Evolutionary conservation across 176 grass and related monocot genomes (phyloP).

Genomic region (Avena atlantica): DNA sequence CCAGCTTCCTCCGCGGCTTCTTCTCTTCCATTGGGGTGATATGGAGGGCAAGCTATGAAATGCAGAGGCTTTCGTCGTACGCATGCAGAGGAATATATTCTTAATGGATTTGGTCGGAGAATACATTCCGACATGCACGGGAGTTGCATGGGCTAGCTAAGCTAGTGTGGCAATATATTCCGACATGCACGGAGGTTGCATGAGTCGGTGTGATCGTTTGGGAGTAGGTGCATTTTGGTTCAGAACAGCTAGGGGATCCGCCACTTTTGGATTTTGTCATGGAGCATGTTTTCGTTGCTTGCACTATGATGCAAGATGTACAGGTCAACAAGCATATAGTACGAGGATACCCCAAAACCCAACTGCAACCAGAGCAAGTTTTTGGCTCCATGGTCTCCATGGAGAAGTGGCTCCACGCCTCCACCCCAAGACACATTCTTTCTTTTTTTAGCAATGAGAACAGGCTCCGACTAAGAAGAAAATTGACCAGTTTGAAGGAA

Average conservation of each 20-base stretch:
- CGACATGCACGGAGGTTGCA: slow-evolving; percentile 50
- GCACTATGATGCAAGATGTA: slow-evolving; percentile 24
- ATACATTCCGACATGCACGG: slow-evolving; percentile 44
- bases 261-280: not conserved
- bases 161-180: not conserved
- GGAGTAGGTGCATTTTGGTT: slow-evolving; percentile 75
- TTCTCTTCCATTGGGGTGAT: slow-evolving; percentile 61
- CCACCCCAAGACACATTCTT: too few species aligned
- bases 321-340: slow-evolving; percentile 37
- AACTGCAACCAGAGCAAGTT: too few species aligned
- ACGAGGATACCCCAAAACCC: not conserved
- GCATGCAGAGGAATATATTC: not conserved
- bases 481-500: too few species aligned
- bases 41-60: not conserved
- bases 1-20: slow-evolving; percentile 30
- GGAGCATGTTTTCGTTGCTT: slow-evolving; percentile 42
- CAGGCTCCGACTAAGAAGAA: too few species aligned
- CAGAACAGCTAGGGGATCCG: slow-evolving; percentile 37
- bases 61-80: not conserved
- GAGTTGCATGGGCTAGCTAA: slow-evolving; percentile 48
- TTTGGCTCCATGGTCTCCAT: too few species aligned
- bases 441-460: too few species aligned
- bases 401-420: too few species aligned
- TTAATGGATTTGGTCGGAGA: slow-evolving; percentile 53
- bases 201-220: slow-evolving; percentile 60